Evolutionary conservation across 2,329 filamentous ascomycete genomes (phyloP), one percentile per base, ranked within the genome.

Genomic region (Graphilbum ipis-grandicollis): DNA sequence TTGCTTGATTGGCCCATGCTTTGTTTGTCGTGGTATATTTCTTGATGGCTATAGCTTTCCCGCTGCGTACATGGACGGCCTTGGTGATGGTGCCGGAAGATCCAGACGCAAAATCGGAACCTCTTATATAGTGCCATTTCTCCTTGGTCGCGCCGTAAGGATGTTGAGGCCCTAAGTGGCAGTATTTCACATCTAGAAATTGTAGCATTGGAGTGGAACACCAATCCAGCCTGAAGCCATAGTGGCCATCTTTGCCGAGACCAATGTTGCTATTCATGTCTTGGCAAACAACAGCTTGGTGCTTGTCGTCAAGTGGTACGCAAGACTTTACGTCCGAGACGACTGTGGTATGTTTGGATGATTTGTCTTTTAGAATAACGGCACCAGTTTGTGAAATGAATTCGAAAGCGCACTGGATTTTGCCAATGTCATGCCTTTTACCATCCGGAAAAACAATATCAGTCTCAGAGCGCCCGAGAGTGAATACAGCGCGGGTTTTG

Each of bases 221-320:
- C 50, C 50, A 53, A 5, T 38, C 37, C 4, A 53, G 38, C 31
- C 44, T 43, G 33, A 53, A 53, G 34, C 46, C 41, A 41, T 48
- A 52, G 39, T 37, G 43, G n/a, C n/a, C n/a, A n/a, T n/a, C n/a
- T n/a, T n/a, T n/a, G n/a, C 50, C 50, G 31, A 53, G 44, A 7
- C 41, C 44, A 9, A 53, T 38, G 15, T 40, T 41, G 6, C 43
- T 32, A 34, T 53, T 53, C 39, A 51, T 13, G 14, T 7, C 12
- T 7, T 13, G 6, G 9, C 8, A 5, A 5, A 28, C 10, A 28
- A 28, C 12, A 13, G 26, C n/a, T n/a, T n/a, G n/a, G n/a, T n/a
- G n/a, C n/a, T n/a, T 13, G 26, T 4, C 14, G 26, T n/a, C 6
- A 28, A 9, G 23, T 25, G 23, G 12, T 25, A 25, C n/a, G n/a